Evolutionary conservation across 768 basidiomycete genomes (phyloP).

Genomic region (Trametes gibbosa): DNA sequence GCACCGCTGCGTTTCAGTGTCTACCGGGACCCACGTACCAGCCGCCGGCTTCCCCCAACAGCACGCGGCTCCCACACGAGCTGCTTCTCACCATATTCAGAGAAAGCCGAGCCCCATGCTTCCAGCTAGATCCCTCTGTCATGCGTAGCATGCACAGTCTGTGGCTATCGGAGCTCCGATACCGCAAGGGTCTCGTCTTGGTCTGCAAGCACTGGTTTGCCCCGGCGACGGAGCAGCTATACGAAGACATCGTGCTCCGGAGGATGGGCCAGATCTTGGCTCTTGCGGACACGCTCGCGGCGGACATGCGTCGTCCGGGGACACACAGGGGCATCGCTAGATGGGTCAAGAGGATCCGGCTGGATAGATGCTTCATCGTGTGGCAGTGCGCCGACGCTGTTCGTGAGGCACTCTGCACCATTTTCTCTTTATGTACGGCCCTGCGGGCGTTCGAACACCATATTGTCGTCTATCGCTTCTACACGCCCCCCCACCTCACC

Average conservation of each 20-base stretch:
- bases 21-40: background rate
- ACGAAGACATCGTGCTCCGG: conserved; percentile 10
- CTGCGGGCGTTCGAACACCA: conserved; percentile 4
- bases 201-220: conserved; percentile 6
- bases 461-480: background rate
- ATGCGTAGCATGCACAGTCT: background rate
- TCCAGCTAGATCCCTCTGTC: background rate
- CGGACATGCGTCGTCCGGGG: background rate
- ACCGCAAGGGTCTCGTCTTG: conserved; percentile 3
- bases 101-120: background rate
- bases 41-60: background rate
- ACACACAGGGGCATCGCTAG: background rate
- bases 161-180: background rate
- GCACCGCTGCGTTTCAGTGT: background rate
- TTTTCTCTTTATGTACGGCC: background rate
- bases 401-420: background rate
- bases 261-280: conserved; percentile 8
- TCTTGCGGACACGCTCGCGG: background rate
- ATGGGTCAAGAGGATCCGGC: background rate
- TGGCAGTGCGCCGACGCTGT: background rate
- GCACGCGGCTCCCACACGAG: background rate
- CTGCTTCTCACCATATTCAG: conserved; percentile 2
- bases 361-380: conserved; percentile 4
- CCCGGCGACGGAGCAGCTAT: conserved; percentile 6
- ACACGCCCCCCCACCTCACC: no score